Conservation (phyloP, 2,329 filamentous ascomycete genomes). For the Neophaeococcomyces aloes region DNA sequence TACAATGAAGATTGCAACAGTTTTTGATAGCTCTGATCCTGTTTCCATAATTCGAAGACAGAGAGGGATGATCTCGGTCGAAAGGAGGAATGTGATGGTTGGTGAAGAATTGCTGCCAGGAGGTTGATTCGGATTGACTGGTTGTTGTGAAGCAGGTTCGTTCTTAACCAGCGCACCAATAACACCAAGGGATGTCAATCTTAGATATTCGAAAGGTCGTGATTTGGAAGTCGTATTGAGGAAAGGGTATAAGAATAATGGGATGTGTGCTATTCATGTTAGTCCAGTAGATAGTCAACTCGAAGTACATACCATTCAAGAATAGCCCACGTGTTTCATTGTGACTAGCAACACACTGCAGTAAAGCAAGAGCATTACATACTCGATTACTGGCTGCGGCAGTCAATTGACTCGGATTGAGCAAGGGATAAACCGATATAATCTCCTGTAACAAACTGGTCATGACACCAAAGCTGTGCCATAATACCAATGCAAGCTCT, state of each 20-base stretch:
- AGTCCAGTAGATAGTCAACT: slow-evolving; percentile 4
- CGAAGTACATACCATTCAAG: slow-evolving; percentile 60
- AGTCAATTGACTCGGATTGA: slow-evolving; percentile 93
- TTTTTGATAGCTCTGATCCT: slow-evolving; percentile 95
- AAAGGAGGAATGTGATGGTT: slow-evolving; percentile 97
- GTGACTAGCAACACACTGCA: slow-evolving; percentile 95
- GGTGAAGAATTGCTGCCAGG: slow-evolving; percentile 55
- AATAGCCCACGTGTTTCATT: slow-evolving; percentile 92
- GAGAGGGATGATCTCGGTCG: slow-evolving; percentile 94
- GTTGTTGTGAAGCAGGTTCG: slow-evolving; percentile 40
- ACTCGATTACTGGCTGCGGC: slow-evolving; percentile 95
- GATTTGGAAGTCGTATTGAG: slow-evolving; percentile 98
- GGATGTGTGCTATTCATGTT: slow-evolving; percentile 66
- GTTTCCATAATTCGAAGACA: slow-evolving; percentile 99
- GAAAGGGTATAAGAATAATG: slow-evolving; percentile 94
- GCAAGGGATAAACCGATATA: slow-evolving; percentile 92
- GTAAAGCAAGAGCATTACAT: slow-evolving; percentile 87
- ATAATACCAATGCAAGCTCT: slow-evolving; percentile 87
- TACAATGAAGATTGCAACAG: slow-evolving; percentile 97
- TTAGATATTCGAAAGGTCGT: slow-evolving; percentile 91
- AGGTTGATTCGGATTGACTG: slow-evolving; percentile 14
- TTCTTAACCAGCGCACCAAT: slow-evolving; percentile 98
- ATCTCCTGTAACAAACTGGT: slow-evolving; percentile 95
- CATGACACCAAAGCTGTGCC: slow-evolving; percentile 99
- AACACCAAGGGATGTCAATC: slow-evolving; percentile 87